Percentiles rank a stretch among this genome's conserved stretches.
Conservation (phyloP, 331 rosid species). For the Spiraea crenata region DNA sequence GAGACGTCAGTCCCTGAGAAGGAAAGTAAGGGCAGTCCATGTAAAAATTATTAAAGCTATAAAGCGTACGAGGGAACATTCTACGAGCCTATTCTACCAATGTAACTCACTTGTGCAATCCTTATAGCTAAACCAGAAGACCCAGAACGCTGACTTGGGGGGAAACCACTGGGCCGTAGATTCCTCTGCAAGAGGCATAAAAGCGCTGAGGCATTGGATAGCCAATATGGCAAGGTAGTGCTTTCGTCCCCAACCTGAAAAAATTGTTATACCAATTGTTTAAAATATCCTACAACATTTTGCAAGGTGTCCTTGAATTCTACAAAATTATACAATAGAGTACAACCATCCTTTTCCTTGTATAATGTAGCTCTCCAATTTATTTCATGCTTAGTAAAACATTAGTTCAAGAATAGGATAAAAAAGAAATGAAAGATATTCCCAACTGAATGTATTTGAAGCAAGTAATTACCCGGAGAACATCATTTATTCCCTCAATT, state of each 20-base stretch:
- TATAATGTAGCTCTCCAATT: not conserved
- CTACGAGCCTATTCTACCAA: not conserved
- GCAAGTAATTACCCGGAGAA: slow-evolving; percentile 58
- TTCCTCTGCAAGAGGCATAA: slow-evolving; percentile 92
- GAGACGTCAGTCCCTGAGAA: slow-evolving; percentile 76
- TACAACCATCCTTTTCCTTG: not conserved
- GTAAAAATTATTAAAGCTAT: not conserved
- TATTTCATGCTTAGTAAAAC: not conserved
- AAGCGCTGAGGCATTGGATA: slow-evolving; percentile 88
- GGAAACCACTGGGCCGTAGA: slow-evolving; percentile 76
- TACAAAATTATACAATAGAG: not conserved
- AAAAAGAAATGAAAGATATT: not conserved
- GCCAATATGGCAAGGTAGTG: slow-evolving; percentile 72
- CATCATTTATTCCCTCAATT: slow-evolving; percentile 89
- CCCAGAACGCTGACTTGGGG: slow-evolving; percentile 70
- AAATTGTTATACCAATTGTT: slow-evolving; percentile 13
- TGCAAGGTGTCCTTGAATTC: not conserved
- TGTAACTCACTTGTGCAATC: slow-evolving; percentile 67
- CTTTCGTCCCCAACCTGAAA: slow-evolving; percentile 86
- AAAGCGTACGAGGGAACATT: not conserved
- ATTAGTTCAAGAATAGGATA: not conserved
- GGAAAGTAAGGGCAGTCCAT: slow-evolving; percentile 5
- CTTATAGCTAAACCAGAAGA: slow-evolving; percentile 67
- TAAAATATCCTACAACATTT: slow-evolving; percentile 11
- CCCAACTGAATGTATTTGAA: slow-evolving; percentile 13